Base-by-base conservation (phyloP, 2,329 filamentous ascomycete species). In the Xylaria sp. region DNA sequence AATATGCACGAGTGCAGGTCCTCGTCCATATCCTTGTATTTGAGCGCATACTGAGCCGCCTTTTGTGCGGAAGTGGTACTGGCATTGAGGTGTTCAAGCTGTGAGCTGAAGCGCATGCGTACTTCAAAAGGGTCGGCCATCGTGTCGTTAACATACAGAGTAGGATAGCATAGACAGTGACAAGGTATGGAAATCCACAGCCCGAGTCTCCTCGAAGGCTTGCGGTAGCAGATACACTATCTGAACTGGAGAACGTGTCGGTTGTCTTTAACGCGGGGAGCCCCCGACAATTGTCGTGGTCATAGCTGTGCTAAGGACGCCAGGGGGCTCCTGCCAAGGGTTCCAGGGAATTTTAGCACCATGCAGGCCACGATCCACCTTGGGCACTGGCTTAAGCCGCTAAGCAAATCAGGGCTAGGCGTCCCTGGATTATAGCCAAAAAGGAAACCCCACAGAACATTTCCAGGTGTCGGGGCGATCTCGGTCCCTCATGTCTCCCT, bases 1-100 rank as follows among this genome's bases (percentile, higher is more conserved):
- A 99, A 81, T 74, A 99, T 98, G 80, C 96, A 99, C 22, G 92
- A 97, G 79, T 99, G 96, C 73, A 99, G 83, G 80, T 99, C 96
- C 82, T 99, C 96, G 77, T 96, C 93, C 89, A 97, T 93, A 75
- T 98, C 94, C 71, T 90, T 89, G 81, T 97, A 92, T 80, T 94
- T 97, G 69, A 99, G 86, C 15, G 96, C 96, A 89, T 96, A 99
- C 78, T 94, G 91, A 31, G 96, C 95, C 2, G 94, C 93, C 82
- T 97, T 97, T 75, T 95, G 92, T 1, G 94, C 92, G 15, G 94
- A 95, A 15, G 91, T 92, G 64, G 96, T 91, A 5, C 92, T 95
- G 13, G 96, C 96, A 78, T 94, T 97, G 68, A 99, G 89, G 78
- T 96, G 92, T 72, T 96, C 91, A 27, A 99, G 88, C 78, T 96